Evolutionary conservation across 2,329 filamentous ascomycete genomes (phyloP).

Genomic region (Fusarium nodosum): DNA sequence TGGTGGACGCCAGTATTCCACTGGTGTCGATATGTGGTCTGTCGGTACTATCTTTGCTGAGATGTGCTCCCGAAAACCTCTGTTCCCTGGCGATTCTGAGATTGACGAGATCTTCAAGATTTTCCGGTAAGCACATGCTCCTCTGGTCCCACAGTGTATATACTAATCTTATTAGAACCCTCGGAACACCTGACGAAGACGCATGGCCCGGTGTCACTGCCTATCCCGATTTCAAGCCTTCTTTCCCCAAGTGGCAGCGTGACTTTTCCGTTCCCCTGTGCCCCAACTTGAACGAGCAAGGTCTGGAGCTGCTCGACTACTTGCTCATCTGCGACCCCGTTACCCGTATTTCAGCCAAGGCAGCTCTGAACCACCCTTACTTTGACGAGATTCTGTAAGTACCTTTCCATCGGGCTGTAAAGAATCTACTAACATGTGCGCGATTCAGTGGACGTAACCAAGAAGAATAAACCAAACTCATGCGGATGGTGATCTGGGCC

Average conservation of each 20-base stretch:
- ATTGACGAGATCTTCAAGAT: constrained; percentile 62
- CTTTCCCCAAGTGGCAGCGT: constrained; percentile 91
- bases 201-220: constrained; percentile 92
- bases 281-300: constrained; percentile 78
- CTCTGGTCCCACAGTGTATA: not conserved
- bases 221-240: constrained; percentile 92
- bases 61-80: constrained; percentile 93
- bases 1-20: constrained; percentile 91
- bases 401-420: fast-evolving
- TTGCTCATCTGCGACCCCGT: constrained; percentile 91
- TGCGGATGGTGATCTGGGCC: not conserved
- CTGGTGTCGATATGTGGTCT: constrained; percentile 96
- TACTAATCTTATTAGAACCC: constrained; percentile 63
- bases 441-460: constrained; percentile 10
- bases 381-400: constrained; percentile 64
- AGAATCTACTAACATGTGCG: not conserved
- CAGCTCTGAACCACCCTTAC: constrained; percentile 86
- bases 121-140: constrained; percentile 74
- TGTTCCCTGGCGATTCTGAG: constrained; percentile 90
- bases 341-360: constrained; percentile 88
- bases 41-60: constrained; percentile 95
- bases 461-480: not conserved
- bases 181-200: constrained; percentile 86
- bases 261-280: constrained; percentile 76
- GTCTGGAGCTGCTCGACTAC: constrained; percentile 75